A percentile compares a stretch with the other conserved stretches of the same genome.
Conservation (phyloP, 441 rosid species). For the Arabidopsis hybrid region DNA sequence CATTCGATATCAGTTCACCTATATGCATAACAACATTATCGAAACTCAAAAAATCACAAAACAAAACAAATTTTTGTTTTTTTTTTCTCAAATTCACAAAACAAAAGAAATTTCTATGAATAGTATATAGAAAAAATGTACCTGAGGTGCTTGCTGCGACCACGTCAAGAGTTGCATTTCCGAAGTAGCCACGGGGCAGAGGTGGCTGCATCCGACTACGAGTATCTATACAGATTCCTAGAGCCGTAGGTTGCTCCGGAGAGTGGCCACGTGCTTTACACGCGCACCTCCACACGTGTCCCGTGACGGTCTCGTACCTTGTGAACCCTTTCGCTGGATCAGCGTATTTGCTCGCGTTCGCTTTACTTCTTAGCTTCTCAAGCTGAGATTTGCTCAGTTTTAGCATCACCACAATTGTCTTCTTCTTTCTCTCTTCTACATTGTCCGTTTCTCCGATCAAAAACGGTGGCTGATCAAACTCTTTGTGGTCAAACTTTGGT, state of each 20-base stretch:
- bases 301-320: conserved; percentile 62
- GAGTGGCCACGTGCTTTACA: conserved; percentile 63
- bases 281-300: conserved; percentile 61
- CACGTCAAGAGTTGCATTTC: conserved; percentile 60
- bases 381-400: conserved; percentile 52
- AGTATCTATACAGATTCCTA: conserved; percentile 46
- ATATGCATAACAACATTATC: conserved; percentile 10
- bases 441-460: conserved; percentile 51
- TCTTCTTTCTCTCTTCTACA: conserved; percentile 51
- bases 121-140: conserved; percentile 2
- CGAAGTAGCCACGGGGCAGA: conserved; percentile 48
- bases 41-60: not conserved
- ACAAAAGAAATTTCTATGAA: not conserved
- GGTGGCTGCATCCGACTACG: conserved; percentile 46
- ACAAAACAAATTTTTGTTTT: too few relatives aligned
- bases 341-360: conserved; percentile 34
- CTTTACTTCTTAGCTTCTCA: conserved; percentile 51
- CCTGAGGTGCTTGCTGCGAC: conserved; percentile 51
- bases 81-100: not conserved
- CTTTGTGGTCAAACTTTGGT: conserved; percentile 41
- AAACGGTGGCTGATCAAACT: conserved; percentile 55
- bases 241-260: conserved; percentile 55
- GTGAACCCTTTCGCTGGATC: conserved; percentile 42
- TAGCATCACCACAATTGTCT: conserved; percentile 53
- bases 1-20: conserved; percentile 53